These are phyloP conservation scores for Penicillium sp. DNA, from an alignment of 2,329 filamentous ascomycete species.

Conservation along the genomic window DNA sequence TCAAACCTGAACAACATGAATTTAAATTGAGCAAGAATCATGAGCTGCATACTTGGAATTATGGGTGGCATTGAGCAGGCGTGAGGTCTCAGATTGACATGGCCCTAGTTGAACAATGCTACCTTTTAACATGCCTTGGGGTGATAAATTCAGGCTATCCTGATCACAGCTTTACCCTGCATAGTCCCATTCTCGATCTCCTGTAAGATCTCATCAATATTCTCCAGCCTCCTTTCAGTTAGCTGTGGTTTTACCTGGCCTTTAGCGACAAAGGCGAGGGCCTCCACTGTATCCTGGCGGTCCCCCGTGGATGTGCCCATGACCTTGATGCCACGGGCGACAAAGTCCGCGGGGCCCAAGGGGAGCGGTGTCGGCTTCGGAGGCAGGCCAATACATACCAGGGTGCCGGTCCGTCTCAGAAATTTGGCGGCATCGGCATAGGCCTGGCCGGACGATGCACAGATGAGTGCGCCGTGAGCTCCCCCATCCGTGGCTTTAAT, in stretches of 20 bases:
- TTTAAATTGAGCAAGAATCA: too few species aligned
- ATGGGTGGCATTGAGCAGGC: too few species aligned
- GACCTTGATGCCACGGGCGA: slow-evolving; percentile 15
- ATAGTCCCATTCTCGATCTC: slow-evolving; percentile 6
- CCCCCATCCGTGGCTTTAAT: slow-evolving; percentile 37
- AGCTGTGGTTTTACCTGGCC: slow-evolving; percentile 23
- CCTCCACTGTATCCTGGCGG: slow-evolving; percentile 15
- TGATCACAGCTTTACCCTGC: slow-evolving; percentile 5
- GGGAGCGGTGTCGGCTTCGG: slow-evolving; percentile 6
- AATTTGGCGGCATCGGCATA: slow-evolving; percentile 26
- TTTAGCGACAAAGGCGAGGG: slow-evolving; percentile 12
- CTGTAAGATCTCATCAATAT: slow-evolving; percentile 8
- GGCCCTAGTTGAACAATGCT: not conserved
- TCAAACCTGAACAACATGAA: too few species aligned
- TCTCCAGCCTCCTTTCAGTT: slow-evolving; percentile 16
- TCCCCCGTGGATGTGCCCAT: slow-evolving; percentile 16
- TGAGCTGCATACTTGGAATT: too few species aligned
- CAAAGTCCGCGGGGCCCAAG: slow-evolving; percentile 15
- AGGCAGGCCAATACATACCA: slow-evolving; percentile 12
- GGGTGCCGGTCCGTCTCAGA: slow-evolving; percentile 7
- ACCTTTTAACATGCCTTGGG: not conserved
- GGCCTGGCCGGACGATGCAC: slow-evolving; percentile 36
- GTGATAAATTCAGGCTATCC: not conserved
- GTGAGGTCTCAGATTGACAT: too few species aligned
- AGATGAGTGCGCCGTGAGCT: slow-evolving; percentile 39